Base-by-base conservation (phyloP, 495 filamentous ascomycete genomes). In the Massariosphaeria phaeospora region DNA sequence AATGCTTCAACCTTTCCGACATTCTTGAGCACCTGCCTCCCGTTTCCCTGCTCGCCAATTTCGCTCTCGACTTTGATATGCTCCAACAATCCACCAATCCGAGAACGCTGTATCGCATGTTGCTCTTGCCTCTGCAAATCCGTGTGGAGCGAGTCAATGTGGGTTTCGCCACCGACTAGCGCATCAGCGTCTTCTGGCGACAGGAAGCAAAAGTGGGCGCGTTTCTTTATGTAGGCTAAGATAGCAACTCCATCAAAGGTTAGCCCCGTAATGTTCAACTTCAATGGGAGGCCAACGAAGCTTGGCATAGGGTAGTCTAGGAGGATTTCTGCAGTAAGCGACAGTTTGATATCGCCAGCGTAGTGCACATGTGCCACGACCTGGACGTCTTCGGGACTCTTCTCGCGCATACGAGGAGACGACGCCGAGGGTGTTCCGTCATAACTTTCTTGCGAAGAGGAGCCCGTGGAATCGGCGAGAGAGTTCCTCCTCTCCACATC, bases 1-100 rank as follows among this genome's bases (percentile, higher is more conserved):
- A 98, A 98, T 56, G 89, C 84, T 73, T 98, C 93, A 31, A 98
- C 93, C 73, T 98, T 98, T 15, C 94, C 91, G 31, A 98, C 90
- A 70, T 98, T 98, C 75, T 96, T 97, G 24, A 98, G 71, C 27
- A 90, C 89, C 70, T 95, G 90, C 71, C 91, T 95, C 26, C 89
- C 88, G 52, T 86, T 84, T 64, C 89, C 89, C 61, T 87, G 82
- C 65, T 91, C 80, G 1, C 93, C 93, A 66, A 98, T 98, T 73
- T 96, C 94, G 66, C 90, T 97, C 65, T 98, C 93, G 1, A 98
- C 93, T 50, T 84, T 80, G 56, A 97, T 95, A 69, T 97, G 89
- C 71, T 90, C 85, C 45, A 97, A 69, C 55, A 96, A 64, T 0
- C 89, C 85, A 9, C 88, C 88, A 36, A 84, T 68, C 43, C 77